phyloP scores from a whole-genome alignment of 805 yeast species.

The Ogataea haglerorum region DNA sequence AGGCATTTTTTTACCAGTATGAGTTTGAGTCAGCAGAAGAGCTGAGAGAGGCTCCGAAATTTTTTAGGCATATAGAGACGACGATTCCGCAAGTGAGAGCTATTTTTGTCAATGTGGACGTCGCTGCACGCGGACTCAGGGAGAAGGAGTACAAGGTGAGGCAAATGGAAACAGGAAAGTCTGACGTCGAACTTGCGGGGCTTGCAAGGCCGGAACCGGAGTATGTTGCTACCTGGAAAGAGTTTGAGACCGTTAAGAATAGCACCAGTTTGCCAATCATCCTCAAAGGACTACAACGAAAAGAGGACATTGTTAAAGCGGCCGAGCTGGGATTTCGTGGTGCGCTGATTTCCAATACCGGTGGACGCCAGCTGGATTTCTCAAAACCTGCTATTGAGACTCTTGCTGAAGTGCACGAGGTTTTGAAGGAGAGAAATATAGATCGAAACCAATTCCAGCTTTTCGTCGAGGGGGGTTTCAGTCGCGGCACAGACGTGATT shows the following conservation, averaged over 20 bases:
- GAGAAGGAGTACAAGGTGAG: slow-evolving; percentile 80
- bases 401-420: slow-evolving; percentile 50
- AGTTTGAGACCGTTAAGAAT: slow-evolving; percentile 47
- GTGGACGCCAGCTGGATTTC: slow-evolving; percentile 68
- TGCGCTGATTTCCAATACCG: slow-evolving; percentile 68
- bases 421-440: slow-evolving; percentile 39
- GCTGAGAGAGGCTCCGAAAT: slow-evolving; percentile 44
- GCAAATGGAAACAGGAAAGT: slow-evolving; percentile 42
- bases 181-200: slow-evolving; percentile 2
- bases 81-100: slow-evolving; percentile 63
- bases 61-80: slow-evolving; percentile 23
- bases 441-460: slow-evolving; percentile 52
- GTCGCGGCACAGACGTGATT: slow-evolving; percentile 42
- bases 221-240: slow-evolving; percentile 50
- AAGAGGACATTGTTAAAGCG: slow-evolving; percentile 62
- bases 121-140: slow-evolving; percentile 79
- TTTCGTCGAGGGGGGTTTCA: slow-evolving; percentile 46
- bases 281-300: slow-evolving; percentile 64
- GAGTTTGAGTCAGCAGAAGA: slow-evolving; percentile 64
- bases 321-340: slow-evolving; percentile 59
- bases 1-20: slow-evolving; percentile 78
- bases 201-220: not conserved
- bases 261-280: slow-evolving; percentile 46
- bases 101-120: slow-evolving; percentile 80
- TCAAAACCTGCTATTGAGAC: slow-evolving; percentile 61